Base-by-base conservation (phyloP, 2,329 filamentous ascomycete species). In the Diaporthe batatas region DNA sequence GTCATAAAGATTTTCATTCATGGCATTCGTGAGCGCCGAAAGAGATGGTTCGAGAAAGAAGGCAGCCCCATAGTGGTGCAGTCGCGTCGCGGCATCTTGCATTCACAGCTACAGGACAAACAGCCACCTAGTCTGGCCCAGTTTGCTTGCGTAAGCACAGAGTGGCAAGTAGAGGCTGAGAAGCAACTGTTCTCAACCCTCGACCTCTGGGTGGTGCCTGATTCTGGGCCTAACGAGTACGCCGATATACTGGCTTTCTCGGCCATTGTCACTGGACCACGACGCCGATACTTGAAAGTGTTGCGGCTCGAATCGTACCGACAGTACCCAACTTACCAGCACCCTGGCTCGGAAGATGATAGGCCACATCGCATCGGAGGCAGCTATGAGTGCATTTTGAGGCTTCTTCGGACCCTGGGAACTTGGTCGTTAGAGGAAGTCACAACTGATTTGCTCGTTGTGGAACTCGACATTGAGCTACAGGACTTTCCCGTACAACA, bases 11-110 rank as follows among this genome's bases (percentile, higher is more conserved):
- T 47, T 21, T 5, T 10, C 14, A n/a, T 62, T 2, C 7, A n/a
- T 2, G 10, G n/a, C 3, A 7, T 16, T 10, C 0, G 0, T 0
- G 1, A 29, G 14, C 1, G 1, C 32, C 39, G 7, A 1, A 16
- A 32, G 1, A 2, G 12, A 21, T 47, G 58, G 39, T 10, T 3
- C 0, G 7, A 3, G 0, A 47, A 18, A 1, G 18, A 14, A 16
- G 32, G 54, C 32, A 11, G 1, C 21, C 32, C 55, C 23, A 7
- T 44, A 0, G 3, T 18, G 16, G 14, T 6, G 14, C 57, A 29
- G 36, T 44, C 57, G 1, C 23, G 36, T 25, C 57, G 23, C 4
- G 36, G 57, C 21, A 7, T 44, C 57, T 18, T 29, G 21, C n/a
- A 7, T 49, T 7, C 25, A 34, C 34, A 42, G 16, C 8, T 14